These are phyloP conservation scores for Mariannaea elegans DNA, from an alignment of 2,329 filamentous ascomycete genomes.

Conservation along the genomic window DNA sequence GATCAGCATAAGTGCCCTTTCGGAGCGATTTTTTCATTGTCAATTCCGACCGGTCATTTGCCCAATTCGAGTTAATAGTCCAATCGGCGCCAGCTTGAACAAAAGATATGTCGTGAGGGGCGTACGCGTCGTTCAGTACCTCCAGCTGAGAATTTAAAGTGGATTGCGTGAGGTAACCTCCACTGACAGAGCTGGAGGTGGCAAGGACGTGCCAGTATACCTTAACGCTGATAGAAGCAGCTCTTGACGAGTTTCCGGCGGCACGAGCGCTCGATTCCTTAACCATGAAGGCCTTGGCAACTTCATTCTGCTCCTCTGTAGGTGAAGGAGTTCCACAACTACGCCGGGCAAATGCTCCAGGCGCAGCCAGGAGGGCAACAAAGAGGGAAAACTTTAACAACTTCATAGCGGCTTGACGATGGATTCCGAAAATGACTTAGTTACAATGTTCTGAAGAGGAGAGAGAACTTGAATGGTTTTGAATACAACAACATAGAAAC, in stretches of 20 bases:
- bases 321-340: conserved; percentile 12
- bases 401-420: neutral
- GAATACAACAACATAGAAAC: neutral
- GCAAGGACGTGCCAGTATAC: conserved; percentile 40
- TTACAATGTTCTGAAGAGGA: neutral
- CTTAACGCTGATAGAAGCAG: conserved; percentile 26
- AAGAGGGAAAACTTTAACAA: conserved; percentile 6
- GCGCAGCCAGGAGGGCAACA: conserved; percentile 9
- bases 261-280: conserved; percentile 5
- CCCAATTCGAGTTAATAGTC: conserved; percentile 59
- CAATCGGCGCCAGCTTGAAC: conserved; percentile 52
- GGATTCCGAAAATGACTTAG: neutral
- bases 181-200: conserved; percentile 27
- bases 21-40: conserved; percentile 57
- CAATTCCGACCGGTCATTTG: conserved; percentile 49
- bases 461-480: neutral
- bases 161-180: conserved; percentile 29
- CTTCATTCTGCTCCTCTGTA: conserved; percentile 8
- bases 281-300: conserved; percentile 13
- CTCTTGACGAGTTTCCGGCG: neutral
- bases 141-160: conserved; percentile 48
- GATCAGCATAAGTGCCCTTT: conserved; percentile 53
- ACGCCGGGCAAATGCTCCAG: conserved; percentile 1
- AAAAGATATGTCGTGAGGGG: conserved; percentile 55
- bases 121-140: conserved; percentile 56